phyloP scores from a whole-genome alignment of 495 filamentous ascomycete genomes.

The Opeltia flavorubescens region DNA sequence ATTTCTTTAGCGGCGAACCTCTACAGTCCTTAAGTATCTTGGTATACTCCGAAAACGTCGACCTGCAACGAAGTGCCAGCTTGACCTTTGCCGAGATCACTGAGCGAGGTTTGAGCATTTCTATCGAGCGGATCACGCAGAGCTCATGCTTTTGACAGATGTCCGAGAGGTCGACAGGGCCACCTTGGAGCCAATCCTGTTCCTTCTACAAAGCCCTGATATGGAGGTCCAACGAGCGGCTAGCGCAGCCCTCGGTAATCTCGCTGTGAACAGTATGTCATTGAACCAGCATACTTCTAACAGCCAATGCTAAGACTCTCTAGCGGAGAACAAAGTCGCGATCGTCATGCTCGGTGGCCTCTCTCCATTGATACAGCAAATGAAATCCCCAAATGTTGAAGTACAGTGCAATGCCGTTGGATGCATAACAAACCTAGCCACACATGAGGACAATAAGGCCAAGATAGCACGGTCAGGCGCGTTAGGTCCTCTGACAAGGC shows the following conservation, averaged over 20 bases:
- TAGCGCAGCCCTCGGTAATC: slow-evolving; percentile 88
- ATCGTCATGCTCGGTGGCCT: slow-evolving; percentile 89
- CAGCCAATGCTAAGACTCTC: slow-evolving; percentile 29
- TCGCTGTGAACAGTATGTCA: slow-evolving; percentile 83
- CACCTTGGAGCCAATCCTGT: slow-evolving; percentile 90
- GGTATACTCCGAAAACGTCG: slow-evolving; percentile 97
- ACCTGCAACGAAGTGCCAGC: slow-evolving; percentile 91
- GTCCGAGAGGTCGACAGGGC: slow-evolving; percentile 90
- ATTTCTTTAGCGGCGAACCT: slow-evolving; percentile 97
- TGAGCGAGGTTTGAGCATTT: slow-evolving; percentile 62
- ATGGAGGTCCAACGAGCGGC: slow-evolving; percentile 96
- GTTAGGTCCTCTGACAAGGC: slow-evolving; percentile 70
- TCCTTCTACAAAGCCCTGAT: slow-evolving; percentile 84
- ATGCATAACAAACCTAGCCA: slow-evolving; percentile 95
- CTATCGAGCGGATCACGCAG: not conserved
- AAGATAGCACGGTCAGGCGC: slow-evolving; percentile 95
- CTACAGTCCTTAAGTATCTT: slow-evolving; percentile 86
- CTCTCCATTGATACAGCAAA: slow-evolving; percentile 85
- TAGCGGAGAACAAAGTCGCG: slow-evolving; percentile 92
- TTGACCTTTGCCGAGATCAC: slow-evolving; percentile 99
- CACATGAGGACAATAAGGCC: slow-evolving; percentile 97
- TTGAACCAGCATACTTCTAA: slow-evolving; percentile 6
- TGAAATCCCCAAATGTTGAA: slow-evolving; percentile 98
- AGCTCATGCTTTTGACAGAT: slow-evolving; percentile 39
- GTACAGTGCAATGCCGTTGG: slow-evolving; percentile 98